Evolutionary conservation across 306 rosid species (phyloP).

Genomic region (Trifolium fragiferum): DNA sequence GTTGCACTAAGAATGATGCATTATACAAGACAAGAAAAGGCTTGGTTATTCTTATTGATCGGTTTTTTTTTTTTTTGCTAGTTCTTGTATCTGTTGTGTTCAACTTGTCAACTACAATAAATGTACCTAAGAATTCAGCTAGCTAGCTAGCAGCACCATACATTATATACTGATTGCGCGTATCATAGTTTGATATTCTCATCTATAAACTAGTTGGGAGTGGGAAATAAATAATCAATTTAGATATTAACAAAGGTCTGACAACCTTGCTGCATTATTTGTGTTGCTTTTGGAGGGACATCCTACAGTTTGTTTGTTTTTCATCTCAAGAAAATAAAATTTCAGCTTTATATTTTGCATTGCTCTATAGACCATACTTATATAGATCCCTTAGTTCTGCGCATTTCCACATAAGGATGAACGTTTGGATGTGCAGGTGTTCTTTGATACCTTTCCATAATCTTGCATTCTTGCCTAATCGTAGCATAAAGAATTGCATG

Average conservation of each 20-base stretch:
- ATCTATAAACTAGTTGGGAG: slow-evolving; percentile 1
- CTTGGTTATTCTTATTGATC: background rate
- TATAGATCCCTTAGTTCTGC: background rate
- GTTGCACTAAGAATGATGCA: background rate
- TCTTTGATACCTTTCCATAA: background rate
- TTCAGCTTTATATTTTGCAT: background rate
- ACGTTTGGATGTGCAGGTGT: background rate
- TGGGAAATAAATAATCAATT: slow-evolving; percentile 20
- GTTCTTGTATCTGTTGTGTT: slow-evolving; percentile 5
- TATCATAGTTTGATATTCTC: background rate
- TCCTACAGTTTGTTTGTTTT: slow-evolving; percentile 3
- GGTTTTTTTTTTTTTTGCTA: background rate
- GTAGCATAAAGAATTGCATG: slow-evolving; percentile 2
- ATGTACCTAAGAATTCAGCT: slow-evolving; percentile 2
- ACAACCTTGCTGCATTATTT: background rate
- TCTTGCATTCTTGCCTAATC: slow-evolving; percentile 14
- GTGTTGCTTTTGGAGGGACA: too few relatives aligned
- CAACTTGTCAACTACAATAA: slow-evolving; percentile 2
- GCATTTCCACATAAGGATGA: slow-evolving; percentile 18
- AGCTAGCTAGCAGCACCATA: background rate
- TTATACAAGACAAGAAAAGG: background rate
- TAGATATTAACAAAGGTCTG: background rate
- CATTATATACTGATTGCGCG: slow-evolving; percentile 4
- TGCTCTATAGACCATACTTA: background rate
- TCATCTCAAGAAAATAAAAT: background rate